Conservation (phyloP, 768 basidiomycete species). For the Plicaturopsis crispa region DNA sequence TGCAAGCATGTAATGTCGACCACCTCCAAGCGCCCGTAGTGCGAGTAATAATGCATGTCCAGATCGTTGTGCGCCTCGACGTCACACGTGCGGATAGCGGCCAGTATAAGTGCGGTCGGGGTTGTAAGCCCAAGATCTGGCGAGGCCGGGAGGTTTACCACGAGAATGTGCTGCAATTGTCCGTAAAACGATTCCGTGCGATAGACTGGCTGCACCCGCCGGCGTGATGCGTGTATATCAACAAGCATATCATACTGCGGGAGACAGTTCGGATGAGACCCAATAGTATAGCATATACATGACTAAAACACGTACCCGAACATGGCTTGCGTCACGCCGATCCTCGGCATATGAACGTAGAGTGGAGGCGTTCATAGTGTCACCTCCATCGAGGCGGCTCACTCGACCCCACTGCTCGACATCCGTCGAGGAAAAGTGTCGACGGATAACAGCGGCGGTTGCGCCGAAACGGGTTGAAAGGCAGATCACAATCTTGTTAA, state of each 20-base stretch:
- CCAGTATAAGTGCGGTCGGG: background rate
- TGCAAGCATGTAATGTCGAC: slow-evolving; percentile 19
- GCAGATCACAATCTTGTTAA: background rate
- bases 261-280: background rate
- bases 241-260: background rate
- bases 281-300: background rate
- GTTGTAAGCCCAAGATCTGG: background rate
- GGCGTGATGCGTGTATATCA: background rate
- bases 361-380: background rate
- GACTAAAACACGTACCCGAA: background rate
- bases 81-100: background rate
- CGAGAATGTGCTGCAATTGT: slow-evolving; percentile 1
- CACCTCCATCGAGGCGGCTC: background rate
- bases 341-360: background rate
- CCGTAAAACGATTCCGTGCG: background rate
- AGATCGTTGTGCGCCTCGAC: slow-evolving; percentile 3
- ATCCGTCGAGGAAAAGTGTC: background rate
- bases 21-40: slow-evolving; percentile 12
- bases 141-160: background rate
- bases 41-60: slow-evolving; percentile 15
- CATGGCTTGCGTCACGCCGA: background rate
- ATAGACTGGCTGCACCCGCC: background rate
- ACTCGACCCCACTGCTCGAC: background rate
- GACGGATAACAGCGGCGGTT: background rate
- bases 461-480: background rate